These are phyloP conservation scores for Dendrobium nobile DNA, from an alignment of 106 monocot species.

Conservation along the genomic window DNA sequence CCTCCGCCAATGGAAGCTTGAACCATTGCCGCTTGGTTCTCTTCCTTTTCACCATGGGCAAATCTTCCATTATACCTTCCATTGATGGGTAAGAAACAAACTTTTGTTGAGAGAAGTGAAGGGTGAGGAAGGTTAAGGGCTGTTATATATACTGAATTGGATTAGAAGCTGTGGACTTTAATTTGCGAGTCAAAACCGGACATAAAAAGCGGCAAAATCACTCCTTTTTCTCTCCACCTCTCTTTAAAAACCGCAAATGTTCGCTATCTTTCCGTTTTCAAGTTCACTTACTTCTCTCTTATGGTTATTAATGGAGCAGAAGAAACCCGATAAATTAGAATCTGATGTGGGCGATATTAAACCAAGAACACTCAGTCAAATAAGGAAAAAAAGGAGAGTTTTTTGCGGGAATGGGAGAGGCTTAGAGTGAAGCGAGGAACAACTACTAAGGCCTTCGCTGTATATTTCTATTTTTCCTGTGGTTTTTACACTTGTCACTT, in stretches of 20 bases:
- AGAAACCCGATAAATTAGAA: background rate
- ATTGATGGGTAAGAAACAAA: background rate
- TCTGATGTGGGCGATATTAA: background rate
- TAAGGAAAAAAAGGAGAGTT: background rate
- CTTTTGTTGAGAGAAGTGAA: background rate
- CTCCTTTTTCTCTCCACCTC: background rate
- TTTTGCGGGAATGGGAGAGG: background rate
- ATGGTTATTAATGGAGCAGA: background rate
- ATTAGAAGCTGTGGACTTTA: background rate
- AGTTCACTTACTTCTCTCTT: background rate
- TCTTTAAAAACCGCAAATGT: background rate
- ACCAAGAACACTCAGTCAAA: background rate
- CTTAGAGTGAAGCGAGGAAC: slow-evolving; percentile 1
- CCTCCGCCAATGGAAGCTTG: slow-evolving; percentile 6
- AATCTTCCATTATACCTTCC: background rate
- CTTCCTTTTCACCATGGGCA: slow-evolving; percentile 1
- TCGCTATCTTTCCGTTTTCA: background rate
- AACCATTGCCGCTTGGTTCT: background rate
- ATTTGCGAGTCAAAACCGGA: background rate
- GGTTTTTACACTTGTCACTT: background rate
- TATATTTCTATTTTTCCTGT: background rate
- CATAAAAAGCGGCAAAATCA: background rate
- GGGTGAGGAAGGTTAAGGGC: slow-evolving; percentile 4
- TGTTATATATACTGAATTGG: background rate
- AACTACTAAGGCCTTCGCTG: background rate